Evolutionary conservation across 768 basidiomycete genomes (phyloP).

Genomic region (Podaxis sp.): DNA sequence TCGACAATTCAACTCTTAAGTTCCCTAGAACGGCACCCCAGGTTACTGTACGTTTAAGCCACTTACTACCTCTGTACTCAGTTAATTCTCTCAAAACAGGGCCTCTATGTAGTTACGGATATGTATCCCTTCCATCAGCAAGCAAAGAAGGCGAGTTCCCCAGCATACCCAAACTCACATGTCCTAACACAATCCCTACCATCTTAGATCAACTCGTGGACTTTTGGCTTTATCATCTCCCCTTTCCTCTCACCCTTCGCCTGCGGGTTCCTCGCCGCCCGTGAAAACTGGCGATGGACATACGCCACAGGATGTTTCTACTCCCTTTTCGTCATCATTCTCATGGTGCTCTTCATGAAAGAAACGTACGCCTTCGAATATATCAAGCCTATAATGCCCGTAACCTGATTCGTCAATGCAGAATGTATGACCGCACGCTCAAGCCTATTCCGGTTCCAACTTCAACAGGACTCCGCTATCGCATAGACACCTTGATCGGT

Average conservation of each 20-base stretch:
- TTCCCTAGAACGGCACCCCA: slow-evolving; percentile 52
- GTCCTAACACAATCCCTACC: not conserved
- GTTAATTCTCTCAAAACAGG: slow-evolving; percentile 29
- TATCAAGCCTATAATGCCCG: not conserved
- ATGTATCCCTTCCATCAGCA: slow-evolving; percentile 70
- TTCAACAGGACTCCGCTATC: slow-evolving; percentile 44
- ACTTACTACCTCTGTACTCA: not conserved
- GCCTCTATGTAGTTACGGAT: slow-evolving; percentile 60
- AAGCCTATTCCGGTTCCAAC: slow-evolving; percentile 45
- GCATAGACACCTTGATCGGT: slow-evolving; percentile 60
- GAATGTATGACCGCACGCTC: slow-evolving; percentile 61
- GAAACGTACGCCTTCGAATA: slow-evolving; percentile 50
- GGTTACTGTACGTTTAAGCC: slow-evolving; percentile 43
- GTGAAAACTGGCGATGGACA: slow-evolving; percentile 60
- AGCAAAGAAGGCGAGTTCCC: slow-evolving; percentile 50
- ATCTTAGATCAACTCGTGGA: slow-evolving; percentile 62
- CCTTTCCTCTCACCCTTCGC: slow-evolving; percentile 65
- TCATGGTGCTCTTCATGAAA: slow-evolving; percentile 60
- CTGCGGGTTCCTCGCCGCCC: slow-evolving; percentile 66
- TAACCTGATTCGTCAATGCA: slow-evolving; percentile 19
- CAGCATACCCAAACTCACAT: not conserved
- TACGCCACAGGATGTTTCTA: slow-evolving; percentile 68
- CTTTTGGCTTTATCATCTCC: slow-evolving; percentile 69
- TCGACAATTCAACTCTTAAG: not conserved
- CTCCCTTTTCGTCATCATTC: slow-evolving; percentile 46